Base-by-base conservation (phyloP, 148 eudicot species). In the Mesembryanthemum crystallinum region DNA sequence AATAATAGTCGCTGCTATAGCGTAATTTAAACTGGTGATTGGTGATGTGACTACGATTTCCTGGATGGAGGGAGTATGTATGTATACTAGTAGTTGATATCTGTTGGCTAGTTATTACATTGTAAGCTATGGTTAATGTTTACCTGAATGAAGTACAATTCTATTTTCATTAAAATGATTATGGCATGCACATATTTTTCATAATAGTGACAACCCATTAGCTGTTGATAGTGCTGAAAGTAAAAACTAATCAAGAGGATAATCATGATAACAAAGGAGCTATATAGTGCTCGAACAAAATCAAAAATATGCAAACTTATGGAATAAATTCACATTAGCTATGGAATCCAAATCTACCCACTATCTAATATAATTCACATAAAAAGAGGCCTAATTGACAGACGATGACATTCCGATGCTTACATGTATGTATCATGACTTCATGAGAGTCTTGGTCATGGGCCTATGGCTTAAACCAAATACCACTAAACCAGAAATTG, bases 191-290 rank as follows among this genome's bases (percentile, higher is more conserved):
- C 67, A 58, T 60, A 18, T 59, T 32, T 61, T 57, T 20, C 37
- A 30, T 68, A 59, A 30, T n/a, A 73, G 47, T 62, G 70, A 47
- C 35, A 29, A 30, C 14, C 49, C 78, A 35, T 67, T 54, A 49
- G 67, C 54, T 54, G 37, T 76, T 76, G 67, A 61, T 65, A 74
- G 49, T 32, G 67, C 61, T 74, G 47, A 61, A 52, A 52, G 27
- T 72, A 60, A 66, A 72, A 76, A 72, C 76, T 63, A 71, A 72
- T 72, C 81, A 72, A 69, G 72, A 23, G 29, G 54, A 77, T 64
- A 59, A 76, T 54, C 55, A 71, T 52, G 76, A 66, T 73, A 27
- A 73, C 24, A 74, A 47, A 73, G 72, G 54, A 32, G 63, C 55
- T 73, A 20, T 35, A 12, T 79, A 68, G 33, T 79, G 73, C 51